Base-by-base conservation (phyloP, 2,329 filamentous ascomycete species). In the Cercospora canescens region DNA sequence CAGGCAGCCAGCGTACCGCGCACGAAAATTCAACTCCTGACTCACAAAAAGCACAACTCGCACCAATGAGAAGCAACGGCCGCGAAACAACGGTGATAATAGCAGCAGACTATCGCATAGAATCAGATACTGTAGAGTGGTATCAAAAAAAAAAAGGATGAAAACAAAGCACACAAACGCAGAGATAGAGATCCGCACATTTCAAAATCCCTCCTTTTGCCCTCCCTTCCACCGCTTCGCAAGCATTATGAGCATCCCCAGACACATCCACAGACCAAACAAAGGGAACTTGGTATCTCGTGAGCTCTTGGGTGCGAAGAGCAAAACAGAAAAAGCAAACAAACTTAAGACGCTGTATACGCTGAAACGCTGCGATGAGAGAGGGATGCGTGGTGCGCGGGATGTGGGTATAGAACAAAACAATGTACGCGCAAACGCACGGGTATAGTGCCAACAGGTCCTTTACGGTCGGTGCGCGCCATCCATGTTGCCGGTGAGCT, bases 401-500 rank as follows among this genome's bases (percentile, higher is more conserved):
- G 39, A 50, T 50, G 21, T 34, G 41, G 56, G 56, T 59, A 50
- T 50, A 60, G 41, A 60, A 60, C 58, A 60, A 60, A 60, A 35
- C 58, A 48, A 50, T 50, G 24, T 37, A 35, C 11, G 30, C 28
- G 41, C n/a, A 35, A 52, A 21, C 18, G 30, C 16, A 32, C 32
- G 60, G 60, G 34, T 45, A 55, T 62, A 24, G 32, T 62, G 50
- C 52, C 35, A 30, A 56, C 32, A 24, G 48, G 48, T n/a, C 45
- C 5, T 41, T 55, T 30, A 56, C 35, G 34, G 21, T 55, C 60
- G 56, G 60, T 37, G 67, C 35, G 59, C 57, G 41, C 56, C 65
- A 12, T 76, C 75, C 69, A 76, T 76, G 63, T 73, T 73, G 61
- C 77, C 77, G 1, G 95, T 99, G 73, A 99, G 82, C 79, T 97